phyloP scores from a whole-genome alignment of 2,329 filamentous ascomycete genomes.

The Nothopassalora personata region DNA sequence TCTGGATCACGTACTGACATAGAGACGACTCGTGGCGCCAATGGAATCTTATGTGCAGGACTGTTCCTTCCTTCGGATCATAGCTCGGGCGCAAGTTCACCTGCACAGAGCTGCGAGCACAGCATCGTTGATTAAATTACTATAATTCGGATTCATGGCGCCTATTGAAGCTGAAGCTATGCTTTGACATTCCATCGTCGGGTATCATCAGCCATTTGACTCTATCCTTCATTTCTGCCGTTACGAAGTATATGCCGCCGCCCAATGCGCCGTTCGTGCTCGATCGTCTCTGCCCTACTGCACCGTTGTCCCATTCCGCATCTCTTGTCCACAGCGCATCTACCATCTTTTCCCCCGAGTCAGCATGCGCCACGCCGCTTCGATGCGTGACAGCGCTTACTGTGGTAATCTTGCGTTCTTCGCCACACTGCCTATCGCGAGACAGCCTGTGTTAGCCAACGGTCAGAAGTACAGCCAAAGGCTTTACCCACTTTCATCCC shows the following conservation, averaged over 20 bases:
- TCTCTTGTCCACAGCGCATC: neutral
- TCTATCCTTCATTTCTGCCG: constrained; percentile 8
- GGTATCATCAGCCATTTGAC: constrained; percentile 9
- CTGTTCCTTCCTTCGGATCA: no score
- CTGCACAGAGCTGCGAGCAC: neutral
- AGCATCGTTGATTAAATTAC: neutral
- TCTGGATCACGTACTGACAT: no score
- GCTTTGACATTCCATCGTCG: constrained; percentile 10
- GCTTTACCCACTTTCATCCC: constrained; percentile 60
- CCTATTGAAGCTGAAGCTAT: constrained; percentile 6
- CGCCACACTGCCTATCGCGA: constrained; percentile 5
- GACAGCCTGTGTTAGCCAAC: constrained; percentile 1
- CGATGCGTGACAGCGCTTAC: neutral
- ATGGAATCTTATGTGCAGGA: no score
- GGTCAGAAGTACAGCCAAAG: constrained; percentile 4
- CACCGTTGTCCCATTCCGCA: neutral
- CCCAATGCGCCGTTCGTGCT: constrained; percentile 1
- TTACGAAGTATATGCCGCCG: neutral
- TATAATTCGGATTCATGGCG: neutral
- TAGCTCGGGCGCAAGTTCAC: no score
- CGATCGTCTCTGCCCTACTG: neutral
- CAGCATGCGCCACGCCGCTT: neutral
- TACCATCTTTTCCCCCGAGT: neutral
- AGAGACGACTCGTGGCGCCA: no score
- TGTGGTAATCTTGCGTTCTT: constrained; percentile 8